Base-by-base conservation (phyloP, 2,329 filamentous ascomycete genomes). In the Cordyceps javanica region DNA sequence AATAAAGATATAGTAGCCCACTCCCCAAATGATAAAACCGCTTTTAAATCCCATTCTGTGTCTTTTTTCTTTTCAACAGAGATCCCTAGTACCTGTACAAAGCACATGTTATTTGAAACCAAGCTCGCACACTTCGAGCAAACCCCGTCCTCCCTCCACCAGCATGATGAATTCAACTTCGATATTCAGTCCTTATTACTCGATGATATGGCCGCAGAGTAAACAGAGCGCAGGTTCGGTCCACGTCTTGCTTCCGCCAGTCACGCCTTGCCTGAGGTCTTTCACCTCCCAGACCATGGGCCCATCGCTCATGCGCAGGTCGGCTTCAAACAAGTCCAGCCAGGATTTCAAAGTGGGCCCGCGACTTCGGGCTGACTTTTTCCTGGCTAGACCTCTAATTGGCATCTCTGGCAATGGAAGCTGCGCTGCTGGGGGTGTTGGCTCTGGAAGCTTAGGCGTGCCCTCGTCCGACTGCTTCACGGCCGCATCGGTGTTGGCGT, bases 171-270 rank as follows among this genome's bases (percentile, higher is more conserved):
- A 28, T 8, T 30, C 11, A 19, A 19, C 25, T 19, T 16, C 16
- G 13, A 21, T 9, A 23, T 21, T 7, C 16, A 21, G 16, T 55
- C 70, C 21, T 32, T 7, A 48, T 32, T 38, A 79, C 56, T 78
- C 74, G 58, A 82, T 77, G 44, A 69, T 68, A n/a, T 70, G 64
- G 23, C 70, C 70, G 64, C 82, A 85, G 41, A 80, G 64, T 36
- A 83, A 71, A 60, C 82, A 85, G 49, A 72, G 57, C 3, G 67
- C 70, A 34, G 73, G 73, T 65, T 83, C 80, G 11, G 72, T 76
- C 82, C 82, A 85, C 10, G 69, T 71, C 67, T 78, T 81, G 32
- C 77, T 75, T 2, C 80, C 80, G 10, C 75, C 78, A 2, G 66
- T 66, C 7, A 83, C 69, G 10, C 72, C 70, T 30, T 74, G 65